phyloP scores from a whole-genome alignment of 768 basidiomycete species.

The Boletellus ananas region DNA sequence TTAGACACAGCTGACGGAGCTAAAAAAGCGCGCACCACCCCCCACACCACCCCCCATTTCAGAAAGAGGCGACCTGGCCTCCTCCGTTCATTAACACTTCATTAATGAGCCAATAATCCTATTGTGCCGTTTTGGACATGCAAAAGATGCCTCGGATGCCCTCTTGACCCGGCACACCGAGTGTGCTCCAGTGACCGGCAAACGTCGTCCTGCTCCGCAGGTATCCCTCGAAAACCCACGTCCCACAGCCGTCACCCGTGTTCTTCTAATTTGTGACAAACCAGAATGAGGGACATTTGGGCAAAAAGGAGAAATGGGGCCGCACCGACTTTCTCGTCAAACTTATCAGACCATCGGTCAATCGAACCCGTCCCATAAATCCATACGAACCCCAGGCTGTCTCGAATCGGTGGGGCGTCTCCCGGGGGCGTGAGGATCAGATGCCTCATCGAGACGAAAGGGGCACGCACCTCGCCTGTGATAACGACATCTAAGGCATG shows the following conservation, averaged over 20 bases:
- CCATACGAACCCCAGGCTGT: conserved; percentile 65
- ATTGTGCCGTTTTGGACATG: conserved; percentile 40
- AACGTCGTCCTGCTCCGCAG: conserved; percentile 46
- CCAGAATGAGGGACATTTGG: neutral
- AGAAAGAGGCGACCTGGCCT: neutral
- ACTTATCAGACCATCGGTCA: conserved; percentile 54
- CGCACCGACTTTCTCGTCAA: conserved; percentile 61
- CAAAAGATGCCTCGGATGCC: conserved; percentile 55
- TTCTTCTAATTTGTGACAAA: conserved; percentile 36
- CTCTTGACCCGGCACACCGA: conserved; percentile 28
- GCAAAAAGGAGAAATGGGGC: conserved; percentile 6
- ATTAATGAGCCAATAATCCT: conserved; percentile 30
- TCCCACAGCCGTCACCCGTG: conserved; percentile 37
- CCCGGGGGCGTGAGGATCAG: conserved; percentile 20
- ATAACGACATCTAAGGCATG: conserved; percentile 36
- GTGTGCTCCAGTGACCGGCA: conserved; percentile 52
- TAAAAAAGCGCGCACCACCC: conserved; percentile 3
- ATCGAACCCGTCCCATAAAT: conserved; percentile 54
- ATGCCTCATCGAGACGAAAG: conserved; percentile 19
- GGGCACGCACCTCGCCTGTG: conserved; percentile 28
- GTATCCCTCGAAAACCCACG: conserved; percentile 58
- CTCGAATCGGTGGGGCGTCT: conserved; percentile 55
- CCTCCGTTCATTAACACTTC: conserved; percentile 26
- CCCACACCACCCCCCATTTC: neutral
- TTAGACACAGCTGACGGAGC: conserved; percentile 10